These are phyloP conservation scores for Trifolium subterraneum DNA, from an alignment of 306 rosid species.

Conservation along the genomic window DNA sequence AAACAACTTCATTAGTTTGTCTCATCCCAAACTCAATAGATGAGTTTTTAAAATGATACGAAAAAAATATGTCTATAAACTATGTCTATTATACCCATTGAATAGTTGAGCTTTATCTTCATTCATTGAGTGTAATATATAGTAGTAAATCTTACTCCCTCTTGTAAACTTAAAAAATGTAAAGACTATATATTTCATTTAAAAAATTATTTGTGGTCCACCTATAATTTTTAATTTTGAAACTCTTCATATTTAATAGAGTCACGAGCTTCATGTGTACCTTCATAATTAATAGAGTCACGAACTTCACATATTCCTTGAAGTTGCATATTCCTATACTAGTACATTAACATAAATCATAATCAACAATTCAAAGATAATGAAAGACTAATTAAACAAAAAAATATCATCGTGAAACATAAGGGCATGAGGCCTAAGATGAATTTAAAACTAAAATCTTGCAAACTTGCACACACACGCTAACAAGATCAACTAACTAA, in stretches of 20 bases:
- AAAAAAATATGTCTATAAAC: too few relatives aligned
- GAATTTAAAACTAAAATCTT: background rate
- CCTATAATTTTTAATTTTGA: background rate
- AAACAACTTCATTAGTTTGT: too few relatives aligned
- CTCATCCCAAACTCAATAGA: too few relatives aligned
- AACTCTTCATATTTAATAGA: background rate
- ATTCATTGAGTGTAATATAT: too few relatives aligned
- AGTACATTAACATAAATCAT: background rate
- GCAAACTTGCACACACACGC: slow-evolving; percentile 2
- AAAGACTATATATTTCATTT: too few relatives aligned
- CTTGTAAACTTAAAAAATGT: too few relatives aligned
- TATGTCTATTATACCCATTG: too few relatives aligned
- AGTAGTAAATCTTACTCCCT: too few relatives aligned
- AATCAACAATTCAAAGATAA: background rate
- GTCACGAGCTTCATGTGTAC: background rate
- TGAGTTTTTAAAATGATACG: too few relatives aligned
- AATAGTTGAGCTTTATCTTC: too few relatives aligned
- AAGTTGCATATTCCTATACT: background rate
- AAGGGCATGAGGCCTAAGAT: background rate
- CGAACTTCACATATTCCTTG: background rate
- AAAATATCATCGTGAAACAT: background rate
- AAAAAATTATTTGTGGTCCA: background rate
- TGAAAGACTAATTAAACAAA: background rate
- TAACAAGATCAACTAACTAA: background rate
- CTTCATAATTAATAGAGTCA: background rate